Percentiles rank a stretch among this genome's conserved stretches.
Conservation (phyloP, 768 basidiomycete genomes). For the Pulveroboletus sp. region DNA sequence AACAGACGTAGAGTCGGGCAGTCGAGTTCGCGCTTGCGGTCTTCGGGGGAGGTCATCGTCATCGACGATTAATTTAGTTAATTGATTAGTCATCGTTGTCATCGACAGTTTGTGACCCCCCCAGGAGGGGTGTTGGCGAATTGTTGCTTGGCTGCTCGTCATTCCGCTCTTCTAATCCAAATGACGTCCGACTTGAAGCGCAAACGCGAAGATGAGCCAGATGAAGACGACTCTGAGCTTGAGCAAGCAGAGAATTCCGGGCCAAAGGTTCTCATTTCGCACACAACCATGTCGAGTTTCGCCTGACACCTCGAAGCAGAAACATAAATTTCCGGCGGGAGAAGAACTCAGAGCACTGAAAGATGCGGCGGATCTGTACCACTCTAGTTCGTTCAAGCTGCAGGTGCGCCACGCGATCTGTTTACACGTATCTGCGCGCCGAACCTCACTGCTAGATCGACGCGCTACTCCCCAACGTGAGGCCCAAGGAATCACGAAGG, state of each 20-base stretch:
- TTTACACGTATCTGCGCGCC: neutral
- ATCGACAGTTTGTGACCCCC: neutral
- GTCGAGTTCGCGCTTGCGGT: slow-evolving; percentile 13
- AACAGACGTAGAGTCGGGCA: slow-evolving; percentile 18
- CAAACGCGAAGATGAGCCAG: slow-evolving; percentile 19
- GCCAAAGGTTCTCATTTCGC: slow-evolving; percentile 15
- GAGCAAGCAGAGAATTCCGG: slow-evolving; percentile 8
- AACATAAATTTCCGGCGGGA: slow-evolving; percentile 56
- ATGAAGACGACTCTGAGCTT: neutral
- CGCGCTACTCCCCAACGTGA: slow-evolving; percentile 71
- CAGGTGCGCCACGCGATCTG: slow-evolving; percentile 49
- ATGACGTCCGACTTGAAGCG: slow-evolving; percentile 27
- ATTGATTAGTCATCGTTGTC: neutral
- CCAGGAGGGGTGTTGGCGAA: slow-evolving; percentile 9
- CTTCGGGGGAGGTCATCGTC: slow-evolving; percentile 42
- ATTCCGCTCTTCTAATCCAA: slow-evolving; percentile 1
- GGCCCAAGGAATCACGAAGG: slow-evolving; percentile 52
- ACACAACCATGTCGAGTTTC: neutral
- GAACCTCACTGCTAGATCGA: slow-evolving; percentile 54
- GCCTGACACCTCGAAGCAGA: slow-evolving; percentile 11
- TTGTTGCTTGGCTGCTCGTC: neutral
- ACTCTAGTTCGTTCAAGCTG: slow-evolving; percentile 79
- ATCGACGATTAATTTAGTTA: slow-evolving; percentile 29
- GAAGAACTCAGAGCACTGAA: slow-evolving; percentile 69
- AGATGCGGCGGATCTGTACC: slow-evolving; percentile 69